Percentiles rank a stretch among this genome's conserved stretches.
Evolutionary conservation across 495 filamentous ascomycete genomes (phyloP).

Genomic region (Aspergillus baeticus): DNA sequence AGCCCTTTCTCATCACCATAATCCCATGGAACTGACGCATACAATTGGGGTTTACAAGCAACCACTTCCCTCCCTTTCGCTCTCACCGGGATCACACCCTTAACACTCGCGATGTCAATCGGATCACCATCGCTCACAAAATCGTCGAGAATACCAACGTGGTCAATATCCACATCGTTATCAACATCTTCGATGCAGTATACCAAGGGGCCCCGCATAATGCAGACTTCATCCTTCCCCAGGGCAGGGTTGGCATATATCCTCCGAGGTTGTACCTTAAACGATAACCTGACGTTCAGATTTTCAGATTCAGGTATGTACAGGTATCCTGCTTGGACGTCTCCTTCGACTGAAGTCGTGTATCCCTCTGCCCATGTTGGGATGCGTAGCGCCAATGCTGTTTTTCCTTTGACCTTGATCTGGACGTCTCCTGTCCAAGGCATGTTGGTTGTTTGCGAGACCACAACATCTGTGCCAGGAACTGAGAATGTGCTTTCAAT

Average conservation of each 20-base stretch:
- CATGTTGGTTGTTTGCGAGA: conserved; percentile 6
- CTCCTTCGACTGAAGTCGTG: conserved; percentile 2
- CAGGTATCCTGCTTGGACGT: conserved; percentile 2
- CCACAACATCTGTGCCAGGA: conserved; percentile 1
- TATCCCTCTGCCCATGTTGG: conserved; percentile 10
- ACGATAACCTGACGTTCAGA: background rate
- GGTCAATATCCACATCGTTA: conserved; percentile 10
- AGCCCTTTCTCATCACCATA: background rate
- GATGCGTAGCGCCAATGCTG: conserved; percentile 7
- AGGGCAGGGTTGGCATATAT: conserved; percentile 6
- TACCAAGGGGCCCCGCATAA: conserved; percentile 12
- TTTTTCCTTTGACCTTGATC: conserved; percentile 1
- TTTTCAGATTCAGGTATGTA: conserved; percentile 1
- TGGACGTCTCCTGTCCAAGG: conserved; percentile 9
- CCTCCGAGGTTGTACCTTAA: background rate
- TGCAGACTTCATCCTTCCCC: conserved; percentile 7
- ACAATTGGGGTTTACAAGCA: background rate
- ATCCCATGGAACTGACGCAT: conserved; percentile 1
- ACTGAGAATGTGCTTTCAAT: conserved; percentile 8
- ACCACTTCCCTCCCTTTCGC: conserved; percentile 4
- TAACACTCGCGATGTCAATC: conserved; percentile 5
- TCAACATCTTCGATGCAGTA: conserved; percentile 16
- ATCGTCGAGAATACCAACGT: background rate
- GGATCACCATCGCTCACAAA: conserved; percentile 1
- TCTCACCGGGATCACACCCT: background rate